phyloP scores from a whole-genome alignment of 164 flowering plant species.

The Houttuynia cordata region DNA sequence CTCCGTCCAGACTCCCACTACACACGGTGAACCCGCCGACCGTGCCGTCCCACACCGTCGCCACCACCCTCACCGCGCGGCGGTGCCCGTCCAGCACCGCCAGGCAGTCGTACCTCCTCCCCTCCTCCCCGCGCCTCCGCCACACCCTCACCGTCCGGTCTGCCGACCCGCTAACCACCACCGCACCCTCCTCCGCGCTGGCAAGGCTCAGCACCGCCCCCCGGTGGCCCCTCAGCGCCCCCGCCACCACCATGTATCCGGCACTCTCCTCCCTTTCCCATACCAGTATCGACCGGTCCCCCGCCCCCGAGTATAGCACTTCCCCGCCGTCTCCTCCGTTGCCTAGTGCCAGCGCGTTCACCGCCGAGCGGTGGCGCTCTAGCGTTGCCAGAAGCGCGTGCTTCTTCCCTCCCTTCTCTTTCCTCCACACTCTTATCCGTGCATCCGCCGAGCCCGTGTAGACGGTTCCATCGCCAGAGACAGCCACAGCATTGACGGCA shows the following conservation, averaged over 20 bases:
- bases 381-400: conserved; percentile 46
- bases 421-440: conserved; percentile 60
- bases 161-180: conserved; percentile 75
- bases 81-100: conserved; percentile 51
- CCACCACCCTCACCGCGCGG: conserved; percentile 64
- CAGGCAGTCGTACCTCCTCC: conserved; percentile 30
- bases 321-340: too few species aligned
- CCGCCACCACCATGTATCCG: conserved; percentile 50
- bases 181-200: conserved; percentile 22
- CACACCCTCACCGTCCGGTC: conserved; percentile 90
- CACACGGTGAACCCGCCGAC: conserved; percentile 28
- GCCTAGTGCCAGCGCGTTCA: conserved; percentile 67
- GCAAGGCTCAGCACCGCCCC: conserved; percentile 57
- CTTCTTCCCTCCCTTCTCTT: conserved; percentile 17
- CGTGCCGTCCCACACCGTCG: conserved; percentile 19
- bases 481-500: conserved; percentile 67
- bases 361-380: conserved; percentile 75
- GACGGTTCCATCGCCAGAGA: conserved; percentile 48
- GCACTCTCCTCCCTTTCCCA: conserved; percentile 89
- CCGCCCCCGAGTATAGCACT: conserved; percentile 70
- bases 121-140: conserved; percentile 23
- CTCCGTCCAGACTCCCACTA: conserved; percentile 75
- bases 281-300: conserved; percentile 80
- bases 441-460: conserved; percentile 75
- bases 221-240: conserved; percentile 66